Evolutionary conservation across 768 basidiomycete species (phyloP).

Genomic region (Leccinum ochraceum): DNA sequence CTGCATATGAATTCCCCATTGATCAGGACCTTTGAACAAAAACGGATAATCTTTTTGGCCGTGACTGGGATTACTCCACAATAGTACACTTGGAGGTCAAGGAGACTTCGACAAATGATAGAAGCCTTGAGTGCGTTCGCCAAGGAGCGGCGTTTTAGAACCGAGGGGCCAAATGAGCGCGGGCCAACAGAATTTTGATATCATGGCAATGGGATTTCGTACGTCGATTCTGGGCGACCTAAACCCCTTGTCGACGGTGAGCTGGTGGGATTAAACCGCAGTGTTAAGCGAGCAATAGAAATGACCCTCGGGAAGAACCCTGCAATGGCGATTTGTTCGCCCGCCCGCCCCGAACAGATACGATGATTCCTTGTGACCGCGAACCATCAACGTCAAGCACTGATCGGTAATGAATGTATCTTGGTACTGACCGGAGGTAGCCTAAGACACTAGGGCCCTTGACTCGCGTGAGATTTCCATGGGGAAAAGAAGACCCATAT

Average conservation of each 20-base stretch:
- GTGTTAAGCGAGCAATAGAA: conserved; percentile 4
- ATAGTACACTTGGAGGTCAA: conserved; percentile 47
- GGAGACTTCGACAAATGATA: conserved; percentile 15
- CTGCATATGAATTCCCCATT: background rate
- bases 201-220: background rate
- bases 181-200: background rate
- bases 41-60: background rate
- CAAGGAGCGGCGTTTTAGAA: conserved; percentile 9
- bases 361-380: background rate
- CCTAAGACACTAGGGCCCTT: background rate
- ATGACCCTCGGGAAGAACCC: background rate
- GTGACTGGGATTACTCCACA: background rate
- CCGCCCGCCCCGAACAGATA: background rate
- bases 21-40: background rate
- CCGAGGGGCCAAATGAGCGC: background rate
- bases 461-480: conserved; percentile 6
- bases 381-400: background rate
- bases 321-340: background rate
- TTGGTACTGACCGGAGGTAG: background rate
- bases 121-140: background rate
- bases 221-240: background rate
- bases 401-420: background rate
- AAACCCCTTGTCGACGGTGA: background rate
- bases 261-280: conserved; percentile 1
- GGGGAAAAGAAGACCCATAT: background rate